Percentiles rank a stretch among this genome's conserved stretches.
These are phyloP conservation scores for Globisporangium abappressorium DNA, from an alignment of 352 stramenopile genomes.

Conservation along the genomic window DNA sequence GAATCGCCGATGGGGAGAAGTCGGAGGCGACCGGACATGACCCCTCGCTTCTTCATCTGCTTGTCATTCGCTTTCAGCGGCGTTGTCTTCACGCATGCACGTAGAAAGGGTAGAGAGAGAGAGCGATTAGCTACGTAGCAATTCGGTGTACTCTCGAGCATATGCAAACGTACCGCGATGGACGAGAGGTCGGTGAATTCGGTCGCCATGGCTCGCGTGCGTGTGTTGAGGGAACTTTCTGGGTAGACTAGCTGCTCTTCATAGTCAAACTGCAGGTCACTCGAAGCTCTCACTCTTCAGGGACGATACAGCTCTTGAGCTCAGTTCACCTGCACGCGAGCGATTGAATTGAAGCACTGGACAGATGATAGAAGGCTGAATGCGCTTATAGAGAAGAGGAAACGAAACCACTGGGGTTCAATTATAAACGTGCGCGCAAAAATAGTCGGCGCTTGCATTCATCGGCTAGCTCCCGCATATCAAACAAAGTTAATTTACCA, in stretches of 20 bases:
- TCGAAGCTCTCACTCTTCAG: neutral
- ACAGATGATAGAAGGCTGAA: too few relatives aligned
- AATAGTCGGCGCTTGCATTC: neutral
- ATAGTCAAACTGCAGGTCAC: neutral
- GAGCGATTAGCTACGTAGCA: neutral
- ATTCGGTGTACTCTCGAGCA: too few relatives aligned
- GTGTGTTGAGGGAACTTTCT: neutral
- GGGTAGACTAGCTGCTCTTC: slow-evolving; percentile 3
- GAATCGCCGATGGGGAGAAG: slow-evolving; percentile 49
- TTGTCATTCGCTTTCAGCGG: slow-evolving; percentile 31
- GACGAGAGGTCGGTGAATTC: slow-evolving; percentile 64
- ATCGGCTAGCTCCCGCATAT: neutral
- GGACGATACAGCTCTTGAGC: neutral
- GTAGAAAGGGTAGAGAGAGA: neutral
- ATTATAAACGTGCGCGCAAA: neutral
- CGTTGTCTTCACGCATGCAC: slow-evolving; percentile 20
- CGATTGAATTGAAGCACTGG: neutral
- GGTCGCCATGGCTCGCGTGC: slow-evolving; percentile 25
- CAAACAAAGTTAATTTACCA: neutral
- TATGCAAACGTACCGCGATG: slow-evolving; percentile 18
- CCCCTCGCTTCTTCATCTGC: slow-evolving; percentile 51
- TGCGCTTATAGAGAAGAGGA: neutral
- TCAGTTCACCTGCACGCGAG: neutral
- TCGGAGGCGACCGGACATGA: slow-evolving; percentile 36
- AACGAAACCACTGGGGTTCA: slow-evolving; percentile 5